Evolutionary conservation across 176 grass and related monocot genomes (phyloP).

Genomic region (Oryza rufipogon): DNA sequence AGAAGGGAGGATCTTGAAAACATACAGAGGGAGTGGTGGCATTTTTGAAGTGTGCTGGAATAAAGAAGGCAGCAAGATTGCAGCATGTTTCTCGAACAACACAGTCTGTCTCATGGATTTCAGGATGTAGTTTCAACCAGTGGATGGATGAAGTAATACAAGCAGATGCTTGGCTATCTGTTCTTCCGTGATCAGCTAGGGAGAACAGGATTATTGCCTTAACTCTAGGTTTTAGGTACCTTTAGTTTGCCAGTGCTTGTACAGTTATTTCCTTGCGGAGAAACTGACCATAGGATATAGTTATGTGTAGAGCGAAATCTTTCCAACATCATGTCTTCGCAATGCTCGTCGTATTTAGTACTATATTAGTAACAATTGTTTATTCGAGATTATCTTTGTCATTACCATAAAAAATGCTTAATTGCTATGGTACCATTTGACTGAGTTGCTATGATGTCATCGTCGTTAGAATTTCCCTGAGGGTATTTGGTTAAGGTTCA

Average conservation of each 20-base stretch:
- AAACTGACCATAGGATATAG: conserved; percentile 25
- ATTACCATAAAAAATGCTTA: no score
- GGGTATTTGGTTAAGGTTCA: no score
- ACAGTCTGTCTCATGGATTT: conserved; percentile 94
- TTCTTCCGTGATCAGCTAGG: background rate
- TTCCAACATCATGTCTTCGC: background rate
- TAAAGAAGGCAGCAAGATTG: conserved; percentile 96
- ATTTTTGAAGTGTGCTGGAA: conserved; percentile 99
- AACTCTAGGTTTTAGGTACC: conserved; percentile 11
- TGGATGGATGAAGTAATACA: background rate
- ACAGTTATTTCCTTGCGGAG: background rate
- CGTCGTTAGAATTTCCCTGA: no score
- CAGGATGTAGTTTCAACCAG: conserved; percentile 57
- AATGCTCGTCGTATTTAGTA: background rate
- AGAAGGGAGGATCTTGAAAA: conserved; percentile 88
- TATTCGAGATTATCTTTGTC: background rate
- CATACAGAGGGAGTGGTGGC: conserved; percentile 83
- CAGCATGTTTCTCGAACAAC: conserved; percentile 92
- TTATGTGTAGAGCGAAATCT: background rate
- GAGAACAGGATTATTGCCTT: background rate
- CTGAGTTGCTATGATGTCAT: no score
- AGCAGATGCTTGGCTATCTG: background rate
- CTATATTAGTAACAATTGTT: background rate
- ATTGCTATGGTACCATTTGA: no score
- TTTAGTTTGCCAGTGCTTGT: conserved; percentile 24